These are phyloP conservation scores for Paspalum notatum DNA, from an alignment of 176 grass and related monocot species.

Conservation along the genomic window DNA sequence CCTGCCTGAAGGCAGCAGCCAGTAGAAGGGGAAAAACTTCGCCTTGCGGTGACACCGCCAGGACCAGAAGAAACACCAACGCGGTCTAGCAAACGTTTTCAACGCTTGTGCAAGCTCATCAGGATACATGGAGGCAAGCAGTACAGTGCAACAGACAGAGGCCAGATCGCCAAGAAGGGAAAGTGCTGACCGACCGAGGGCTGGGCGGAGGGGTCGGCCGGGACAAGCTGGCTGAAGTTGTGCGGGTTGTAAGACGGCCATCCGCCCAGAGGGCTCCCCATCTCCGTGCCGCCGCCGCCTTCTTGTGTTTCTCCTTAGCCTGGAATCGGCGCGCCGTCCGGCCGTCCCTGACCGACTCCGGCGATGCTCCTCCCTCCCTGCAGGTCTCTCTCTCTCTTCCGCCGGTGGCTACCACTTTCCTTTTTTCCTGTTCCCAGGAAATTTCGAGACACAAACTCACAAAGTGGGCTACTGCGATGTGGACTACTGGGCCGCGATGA, in stretches of 20 bases:
- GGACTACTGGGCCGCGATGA: neutral
- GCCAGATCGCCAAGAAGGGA: neutral
- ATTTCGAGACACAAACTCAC: neutral
- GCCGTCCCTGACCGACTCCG: constrained; percentile 29
- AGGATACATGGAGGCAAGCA: neutral
- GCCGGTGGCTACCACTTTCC: neutral
- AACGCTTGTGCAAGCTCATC: neutral
- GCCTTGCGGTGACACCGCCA: neutral
- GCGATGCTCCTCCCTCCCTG: neutral
- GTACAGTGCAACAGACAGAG: neutral
- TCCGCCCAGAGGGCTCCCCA: constrained; percentile 67
- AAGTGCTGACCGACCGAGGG: constrained; percentile 64
- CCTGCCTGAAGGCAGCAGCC: neutral
- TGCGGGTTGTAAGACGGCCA: constrained; percentile 87
- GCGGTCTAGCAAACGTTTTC: neutral
- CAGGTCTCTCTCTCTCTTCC: too few relatives aligned
- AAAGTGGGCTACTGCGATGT: neutral
- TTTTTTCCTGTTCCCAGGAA: neutral
- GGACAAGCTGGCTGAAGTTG: constrained; percentile 88
- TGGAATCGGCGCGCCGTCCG: constrained; percentile 9
- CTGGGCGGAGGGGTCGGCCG: constrained; percentile 70
- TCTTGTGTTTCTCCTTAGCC: neutral
- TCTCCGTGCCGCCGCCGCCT: constrained; percentile 31
- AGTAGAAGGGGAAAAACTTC: too few relatives aligned
- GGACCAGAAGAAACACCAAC: neutral